A percentile compares a stretch with the other conserved stretches of the same genome.
These are phyloP conservation scores for Aspergillus brasiliensis DNA, from an alignment of 2,329 filamentous ascomycete genomes.

Conservation along the genomic window DNA sequence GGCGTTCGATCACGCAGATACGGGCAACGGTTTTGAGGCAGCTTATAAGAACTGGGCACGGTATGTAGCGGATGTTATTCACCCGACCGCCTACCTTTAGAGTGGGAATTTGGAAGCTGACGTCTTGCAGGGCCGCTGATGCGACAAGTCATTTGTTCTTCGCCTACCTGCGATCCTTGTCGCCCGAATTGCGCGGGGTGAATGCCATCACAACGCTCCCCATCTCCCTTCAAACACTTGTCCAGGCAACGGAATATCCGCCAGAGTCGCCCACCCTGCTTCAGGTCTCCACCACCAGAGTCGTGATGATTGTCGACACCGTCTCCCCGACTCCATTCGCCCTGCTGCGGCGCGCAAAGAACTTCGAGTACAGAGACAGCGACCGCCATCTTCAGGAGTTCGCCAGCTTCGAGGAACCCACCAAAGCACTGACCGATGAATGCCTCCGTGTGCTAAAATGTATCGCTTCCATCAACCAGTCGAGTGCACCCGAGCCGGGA, in stretches of 20 bases:
- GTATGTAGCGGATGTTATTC: conserved; percentile 51
- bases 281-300: conserved; percentile 78
- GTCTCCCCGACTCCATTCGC: conserved; percentile 95
- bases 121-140: conserved; percentile 73
- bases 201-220: conserved; percentile 84
- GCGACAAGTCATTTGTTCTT: conserved; percentile 98
- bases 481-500: conserved; percentile 69
- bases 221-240: conserved; percentile 83
- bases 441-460: conserved; percentile 86
- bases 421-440: conserved; percentile 87
- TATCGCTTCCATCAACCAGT: conserved; percentile 87
- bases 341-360: conserved; percentile 82
- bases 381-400: conserved; percentile 83
- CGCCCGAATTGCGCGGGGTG: conserved; percentile 71
- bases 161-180: conserved; percentile 86
- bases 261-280: conserved; percentile 76
- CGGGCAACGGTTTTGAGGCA: conserved; percentile 87
- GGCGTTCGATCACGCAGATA: conserved; percentile 91
- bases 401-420: conserved; percentile 84
- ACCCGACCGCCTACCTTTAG: not conserved
- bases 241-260: conserved; percentile 92
- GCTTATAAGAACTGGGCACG: conserved; percentile 87
- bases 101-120: conserved; percentile 31
- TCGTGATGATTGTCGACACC: conserved; percentile 94
- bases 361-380: conserved; percentile 93